Evolutionary conservation across 1,284 basidiomycete genomes (phyloP).

Genomic region (Sphaerobolus stellatus): DNA sequence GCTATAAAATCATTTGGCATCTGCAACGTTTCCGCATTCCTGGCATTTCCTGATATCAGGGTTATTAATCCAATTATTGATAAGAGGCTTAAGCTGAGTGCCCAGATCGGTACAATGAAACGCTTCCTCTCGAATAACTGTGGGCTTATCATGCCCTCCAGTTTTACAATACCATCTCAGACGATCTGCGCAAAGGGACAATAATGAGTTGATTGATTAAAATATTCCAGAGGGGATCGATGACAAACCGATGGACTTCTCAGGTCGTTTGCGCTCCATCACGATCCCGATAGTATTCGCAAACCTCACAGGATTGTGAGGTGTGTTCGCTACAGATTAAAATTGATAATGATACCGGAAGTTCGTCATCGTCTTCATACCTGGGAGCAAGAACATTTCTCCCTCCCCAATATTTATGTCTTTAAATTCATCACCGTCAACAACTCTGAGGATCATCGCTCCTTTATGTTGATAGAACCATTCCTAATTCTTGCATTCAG

Average conservation of each 20-base stretch:
- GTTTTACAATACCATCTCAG: constrained; percentile 94
- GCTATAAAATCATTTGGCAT: constrained; percentile 50
- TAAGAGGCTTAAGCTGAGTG: constrained; percentile 90
- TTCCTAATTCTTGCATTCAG: constrained; percentile 50
- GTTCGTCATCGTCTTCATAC: constrained; percentile 40
- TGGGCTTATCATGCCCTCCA: constrained; percentile 64
- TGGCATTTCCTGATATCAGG: constrained; percentile 66
- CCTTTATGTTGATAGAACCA: constrained; percentile 98
- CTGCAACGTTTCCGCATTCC: constrained; percentile 67
- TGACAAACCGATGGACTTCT: constrained; percentile 51
- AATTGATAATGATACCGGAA: neutral
- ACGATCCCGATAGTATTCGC: constrained; percentile 94
- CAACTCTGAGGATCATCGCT: constrained; percentile 83
- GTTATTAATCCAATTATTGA: constrained; percentile 70
- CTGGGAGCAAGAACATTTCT: constrained; percentile 93
- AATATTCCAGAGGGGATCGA: neutral
- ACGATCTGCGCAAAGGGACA: constrained; percentile 63
- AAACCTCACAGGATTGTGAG: constrained; percentile 92
- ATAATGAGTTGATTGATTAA: neutral
- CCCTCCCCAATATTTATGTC: constrained; percentile 92
- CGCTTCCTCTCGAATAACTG: constrained; percentile 81
- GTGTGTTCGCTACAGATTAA: constrained; percentile 76
- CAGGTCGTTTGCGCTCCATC: constrained; percentile 85
- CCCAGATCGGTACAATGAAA: constrained; percentile 93
- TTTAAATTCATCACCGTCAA: constrained; percentile 83